Evolutionary conservation across 2,329 filamentous ascomycete species (phyloP).

Genomic region (Diaporthe citri): DNA sequence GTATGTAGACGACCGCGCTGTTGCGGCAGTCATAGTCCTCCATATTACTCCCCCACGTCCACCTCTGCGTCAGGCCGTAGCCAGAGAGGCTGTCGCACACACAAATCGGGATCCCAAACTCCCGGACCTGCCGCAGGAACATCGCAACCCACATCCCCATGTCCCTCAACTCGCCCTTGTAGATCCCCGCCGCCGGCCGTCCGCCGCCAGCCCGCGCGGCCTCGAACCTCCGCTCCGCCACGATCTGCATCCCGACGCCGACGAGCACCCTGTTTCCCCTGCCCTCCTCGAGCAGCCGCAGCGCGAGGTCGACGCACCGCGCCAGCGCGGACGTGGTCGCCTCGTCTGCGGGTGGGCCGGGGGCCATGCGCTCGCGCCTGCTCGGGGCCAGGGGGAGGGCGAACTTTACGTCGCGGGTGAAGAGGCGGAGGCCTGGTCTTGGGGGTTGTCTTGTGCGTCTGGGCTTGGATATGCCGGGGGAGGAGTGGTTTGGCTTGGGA

Average conservation of each 20-base stretch:
- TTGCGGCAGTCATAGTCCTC: constrained; percentile 6
- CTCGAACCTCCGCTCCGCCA: background rate
- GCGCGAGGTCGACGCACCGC: constrained; percentile 1
- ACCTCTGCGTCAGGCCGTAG: constrained; percentile 20
- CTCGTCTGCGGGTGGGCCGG: background rate
- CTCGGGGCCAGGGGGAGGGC: background rate
- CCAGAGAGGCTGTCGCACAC: background rate
- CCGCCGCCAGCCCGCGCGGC: background rate
- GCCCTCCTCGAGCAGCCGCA: background rate
- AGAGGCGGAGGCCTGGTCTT: background rate
- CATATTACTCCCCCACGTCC: background rate
- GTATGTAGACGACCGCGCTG: constrained; percentile 12
- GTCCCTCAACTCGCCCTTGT: background rate
- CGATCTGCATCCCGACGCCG: background rate
- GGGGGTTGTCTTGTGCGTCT: background rate
- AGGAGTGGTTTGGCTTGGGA: no score
- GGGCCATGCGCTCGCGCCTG: background rate
- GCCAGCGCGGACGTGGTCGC: background rate
- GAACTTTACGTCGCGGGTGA: constrained; percentile 9
- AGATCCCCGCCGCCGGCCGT: background rate
- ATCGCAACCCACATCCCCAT: background rate
- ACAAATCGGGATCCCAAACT: background rate
- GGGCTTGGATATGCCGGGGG: background rate
- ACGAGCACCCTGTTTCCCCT: constrained; percentile 6
- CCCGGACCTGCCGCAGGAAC: background rate